Percentiles rank a stretch among this genome's conserved stretches.
phyloP scores from a whole-genome alignment of 257 asterid species.

The Ilex aquifolium region DNA sequence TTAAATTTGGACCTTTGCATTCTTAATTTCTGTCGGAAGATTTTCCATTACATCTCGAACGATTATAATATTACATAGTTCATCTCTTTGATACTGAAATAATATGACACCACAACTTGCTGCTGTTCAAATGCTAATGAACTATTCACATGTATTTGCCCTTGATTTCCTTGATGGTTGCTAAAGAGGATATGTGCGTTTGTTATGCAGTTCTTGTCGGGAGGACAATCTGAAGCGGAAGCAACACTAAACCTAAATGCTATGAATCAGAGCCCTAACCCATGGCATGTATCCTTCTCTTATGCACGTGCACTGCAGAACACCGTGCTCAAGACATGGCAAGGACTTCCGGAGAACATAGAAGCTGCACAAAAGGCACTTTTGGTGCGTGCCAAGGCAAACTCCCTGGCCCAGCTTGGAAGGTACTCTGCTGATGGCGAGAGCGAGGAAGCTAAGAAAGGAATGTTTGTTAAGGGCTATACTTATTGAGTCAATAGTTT shows the following conservation, averaged over 20 bases:
- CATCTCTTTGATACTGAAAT: too few relatives aligned
- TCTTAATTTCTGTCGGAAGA: too few relatives aligned
- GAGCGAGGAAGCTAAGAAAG: conserved; percentile 4
- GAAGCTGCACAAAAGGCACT: conserved; percentile 4
- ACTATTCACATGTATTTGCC: background rate
- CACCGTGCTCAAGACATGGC: conserved; percentile 2
- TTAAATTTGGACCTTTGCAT: too few relatives aligned
- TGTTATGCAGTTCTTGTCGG: background rate
- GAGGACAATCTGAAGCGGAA: conserved; percentile 5
- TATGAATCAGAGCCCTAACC: background rate
- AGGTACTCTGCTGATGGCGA: conserved; percentile 1
- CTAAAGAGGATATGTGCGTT: background rate
- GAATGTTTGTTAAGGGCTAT: conserved; percentile 2
- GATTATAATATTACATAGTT: too few relatives aligned
- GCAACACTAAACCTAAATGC: conserved; percentile 3
- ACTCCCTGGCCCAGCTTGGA: conserved; percentile 2
- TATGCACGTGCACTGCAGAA: conserved; percentile 4
- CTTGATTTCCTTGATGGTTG: background rate
- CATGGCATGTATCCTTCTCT: conserved; percentile 2
- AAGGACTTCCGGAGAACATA: background rate
- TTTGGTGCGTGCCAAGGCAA: background rate
- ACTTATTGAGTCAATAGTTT: background rate
- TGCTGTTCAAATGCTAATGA: background rate
- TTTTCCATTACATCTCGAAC: too few relatives aligned
- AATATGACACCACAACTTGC: background rate